A percentile compares a stretch with the other conserved stretches of the same genome.
Evolutionary conservation across 306 rosid species (phyloP).

Genomic region (Citrullus amarus): DNA sequence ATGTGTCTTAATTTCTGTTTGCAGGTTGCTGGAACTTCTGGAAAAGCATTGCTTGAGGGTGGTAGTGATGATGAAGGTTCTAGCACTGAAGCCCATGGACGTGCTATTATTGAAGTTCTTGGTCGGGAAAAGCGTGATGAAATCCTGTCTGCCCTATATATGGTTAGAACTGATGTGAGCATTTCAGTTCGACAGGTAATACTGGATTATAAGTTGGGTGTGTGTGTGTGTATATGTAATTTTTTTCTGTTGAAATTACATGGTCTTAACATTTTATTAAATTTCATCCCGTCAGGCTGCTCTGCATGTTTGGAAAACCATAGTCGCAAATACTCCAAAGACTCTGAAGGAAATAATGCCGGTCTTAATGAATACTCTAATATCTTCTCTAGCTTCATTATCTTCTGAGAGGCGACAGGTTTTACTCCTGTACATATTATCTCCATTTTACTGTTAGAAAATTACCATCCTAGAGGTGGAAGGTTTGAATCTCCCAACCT

Average conservation of each 20-base stretch:
- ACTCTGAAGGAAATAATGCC: constrained; percentile 96
- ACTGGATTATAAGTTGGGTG: neutral
- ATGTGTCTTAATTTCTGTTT: constrained; percentile 3
- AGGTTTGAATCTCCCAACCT: too few species aligned
- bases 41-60: constrained; percentile 97
- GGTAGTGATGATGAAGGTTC: constrained; percentile 99
- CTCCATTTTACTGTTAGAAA: neutral
- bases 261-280: neutral
- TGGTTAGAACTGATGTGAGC: constrained; percentile 96
- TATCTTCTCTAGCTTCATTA: constrained; percentile 84
- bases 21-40: constrained; percentile 99
- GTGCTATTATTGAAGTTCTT: constrained; percentile 89
- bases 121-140: constrained; percentile 89
- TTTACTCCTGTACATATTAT: neutral
- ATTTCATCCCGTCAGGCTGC: constrained; percentile 56
- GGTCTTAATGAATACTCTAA: constrained; percentile 87
- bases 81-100: constrained; percentile 97
- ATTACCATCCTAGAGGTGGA: neutral
- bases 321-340: constrained; percentile 93
- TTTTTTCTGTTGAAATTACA: neutral
- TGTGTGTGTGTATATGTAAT: neutral
- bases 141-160: constrained; percentile 86
- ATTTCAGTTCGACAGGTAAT: constrained; percentile 96
- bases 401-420: constrained; percentile 98
- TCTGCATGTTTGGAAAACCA: constrained; percentile 96